Percentiles rank a stretch among this genome's conserved stretches.
Evolutionary conservation across 225 moss, liverwort and hornwort genomes (phyloP).

Genomic region (Lunularia cruciata): DNA sequence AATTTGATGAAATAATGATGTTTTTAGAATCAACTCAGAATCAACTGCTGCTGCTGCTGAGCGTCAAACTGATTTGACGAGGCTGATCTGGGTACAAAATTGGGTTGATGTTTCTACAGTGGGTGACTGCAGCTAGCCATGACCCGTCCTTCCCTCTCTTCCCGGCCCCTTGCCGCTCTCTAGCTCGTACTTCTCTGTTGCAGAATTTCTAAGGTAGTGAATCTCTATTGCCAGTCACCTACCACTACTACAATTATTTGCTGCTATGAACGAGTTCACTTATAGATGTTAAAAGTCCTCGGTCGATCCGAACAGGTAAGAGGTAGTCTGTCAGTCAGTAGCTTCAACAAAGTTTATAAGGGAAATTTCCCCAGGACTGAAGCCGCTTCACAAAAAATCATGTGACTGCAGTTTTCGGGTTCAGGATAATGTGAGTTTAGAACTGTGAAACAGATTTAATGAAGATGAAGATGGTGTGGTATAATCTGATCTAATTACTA

Average conservation of each 20-base stretch:
- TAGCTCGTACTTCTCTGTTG: not conserved
- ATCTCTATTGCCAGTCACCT: not conserved
- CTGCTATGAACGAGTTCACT: not conserved
- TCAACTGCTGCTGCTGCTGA: not conserved
- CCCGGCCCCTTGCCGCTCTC: not conserved
- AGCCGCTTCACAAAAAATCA: not conserved
- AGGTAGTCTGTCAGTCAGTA: too few species aligned
- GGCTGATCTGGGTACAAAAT: too few species aligned
- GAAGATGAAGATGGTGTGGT: not conserved
- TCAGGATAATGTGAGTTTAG: constrained; percentile 3
- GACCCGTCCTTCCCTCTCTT: not conserved
- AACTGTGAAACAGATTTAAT: not conserved
- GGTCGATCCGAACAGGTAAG: too few species aligned
- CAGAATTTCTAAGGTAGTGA: not conserved
- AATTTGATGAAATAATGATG: not conserved
- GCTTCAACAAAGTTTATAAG: not conserved
- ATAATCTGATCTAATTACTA: not conserved
- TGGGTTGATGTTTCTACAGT: too few species aligned
- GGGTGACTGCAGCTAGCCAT: not conserved
- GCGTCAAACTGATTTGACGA: too few species aligned
- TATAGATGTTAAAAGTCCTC: not conserved
- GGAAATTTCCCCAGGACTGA: not conserved
- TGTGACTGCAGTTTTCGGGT: constrained; percentile 3
- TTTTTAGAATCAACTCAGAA: not conserved
- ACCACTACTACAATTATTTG: not conserved